Conservation (phyloP, 2,329 filamentous ascomycete genomes). For the Hypoxylon sp. region DNA sequence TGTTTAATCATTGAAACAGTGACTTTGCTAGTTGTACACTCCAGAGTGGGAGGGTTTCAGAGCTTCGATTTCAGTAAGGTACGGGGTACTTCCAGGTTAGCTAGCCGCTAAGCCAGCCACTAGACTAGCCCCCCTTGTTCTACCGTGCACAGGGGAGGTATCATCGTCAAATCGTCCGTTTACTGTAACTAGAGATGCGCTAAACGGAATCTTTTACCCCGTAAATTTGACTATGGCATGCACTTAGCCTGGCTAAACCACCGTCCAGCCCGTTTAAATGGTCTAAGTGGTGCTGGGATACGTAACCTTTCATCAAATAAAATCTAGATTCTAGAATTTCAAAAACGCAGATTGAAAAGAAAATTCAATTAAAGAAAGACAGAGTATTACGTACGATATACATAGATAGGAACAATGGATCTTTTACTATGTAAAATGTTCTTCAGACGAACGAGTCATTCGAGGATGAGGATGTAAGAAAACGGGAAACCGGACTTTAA, state of each 20-base stretch:
- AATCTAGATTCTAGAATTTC: too few relatives aligned
- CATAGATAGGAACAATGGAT: too few relatives aligned
- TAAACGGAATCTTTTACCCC: conserved; percentile 23
- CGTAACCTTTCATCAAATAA: conserved; percentile 5
- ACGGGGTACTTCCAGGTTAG: conserved; percentile 7
- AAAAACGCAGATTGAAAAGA: too few relatives aligned
- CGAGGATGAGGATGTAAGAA: neutral
- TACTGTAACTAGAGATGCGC: conserved; percentile 29
- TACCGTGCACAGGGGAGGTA: conserved; percentile 14
- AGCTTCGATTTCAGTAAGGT: conserved; percentile 8
- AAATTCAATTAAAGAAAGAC: too few relatives aligned
- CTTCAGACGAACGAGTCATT: neutral
- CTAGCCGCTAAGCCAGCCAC: conserved; percentile 1
- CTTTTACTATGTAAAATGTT: neutral
- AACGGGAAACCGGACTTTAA: too few relatives aligned
- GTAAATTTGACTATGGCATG: conserved; percentile 22
- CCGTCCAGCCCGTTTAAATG: too few relatives aligned
- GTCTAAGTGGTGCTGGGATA: conserved; percentile 16
- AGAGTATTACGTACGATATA: too few relatives aligned
- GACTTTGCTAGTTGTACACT: conserved; percentile 6
- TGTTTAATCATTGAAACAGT: conserved; percentile 11
- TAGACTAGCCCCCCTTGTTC: conserved; percentile 6
- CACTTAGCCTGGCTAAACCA: conserved; percentile 23
- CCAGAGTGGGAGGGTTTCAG: conserved; percentile 31
- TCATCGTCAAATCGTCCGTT: conserved; percentile 27